Evolutionary conservation across 2,329 filamentous ascomycete genomes (phyloP).

Genomic region (Ophiostoma sp.): DNA sequence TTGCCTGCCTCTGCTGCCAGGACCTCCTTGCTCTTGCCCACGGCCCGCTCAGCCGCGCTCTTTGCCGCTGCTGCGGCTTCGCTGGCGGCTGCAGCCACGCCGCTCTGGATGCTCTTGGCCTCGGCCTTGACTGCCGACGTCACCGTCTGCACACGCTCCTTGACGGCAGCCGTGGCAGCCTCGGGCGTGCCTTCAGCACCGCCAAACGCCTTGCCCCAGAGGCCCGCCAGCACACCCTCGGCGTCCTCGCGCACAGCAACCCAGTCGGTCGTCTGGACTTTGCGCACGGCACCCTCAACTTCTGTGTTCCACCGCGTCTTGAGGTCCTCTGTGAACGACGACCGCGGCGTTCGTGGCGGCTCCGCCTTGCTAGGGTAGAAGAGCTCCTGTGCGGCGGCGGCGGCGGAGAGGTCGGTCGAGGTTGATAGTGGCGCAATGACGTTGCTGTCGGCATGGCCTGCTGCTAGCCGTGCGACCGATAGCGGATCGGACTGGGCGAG

Average conservation of each 20-base stretch:
- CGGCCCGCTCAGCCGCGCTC: slow-evolving; percentile 39
- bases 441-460: slow-evolving; percentile 33
- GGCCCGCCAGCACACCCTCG: slow-evolving; percentile 44
- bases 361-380: slow-evolving; percentile 21
- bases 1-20: slow-evolving; percentile 6
- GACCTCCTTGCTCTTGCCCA: slow-evolving; percentile 40
- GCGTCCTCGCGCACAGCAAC: slow-evolving; percentile 53
- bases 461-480: slow-evolving; percentile 32
- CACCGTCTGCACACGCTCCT: slow-evolving; percentile 27
- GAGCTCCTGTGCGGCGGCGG: slow-evolving; percentile 19
- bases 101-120: slow-evolving; percentile 26
- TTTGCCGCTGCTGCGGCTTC: slow-evolving; percentile 38
- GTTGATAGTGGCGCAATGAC: slow-evolving; percentile 12
- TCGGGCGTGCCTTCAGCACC: slow-evolving; percentile 35
- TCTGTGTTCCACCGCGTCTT: slow-evolving; percentile 78
- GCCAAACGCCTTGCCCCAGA: slow-evolving; percentile 42
- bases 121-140: slow-evolving; percentile 34
- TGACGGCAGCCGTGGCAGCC: slow-evolving; percentile 31
- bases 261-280: slow-evolving; percentile 64
- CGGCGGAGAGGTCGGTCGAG: slow-evolving; percentile 15
- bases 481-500: slow-evolving; percentile 43
- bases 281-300: slow-evolving; percentile 59
- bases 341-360: slow-evolving; percentile 49
- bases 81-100: slow-evolving; percentile 28
- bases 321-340: slow-evolving; percentile 57